phyloP scores from a whole-genome alignment of 495 filamentous ascomycete genomes.

The Aspergillus conjunctus region DNA sequence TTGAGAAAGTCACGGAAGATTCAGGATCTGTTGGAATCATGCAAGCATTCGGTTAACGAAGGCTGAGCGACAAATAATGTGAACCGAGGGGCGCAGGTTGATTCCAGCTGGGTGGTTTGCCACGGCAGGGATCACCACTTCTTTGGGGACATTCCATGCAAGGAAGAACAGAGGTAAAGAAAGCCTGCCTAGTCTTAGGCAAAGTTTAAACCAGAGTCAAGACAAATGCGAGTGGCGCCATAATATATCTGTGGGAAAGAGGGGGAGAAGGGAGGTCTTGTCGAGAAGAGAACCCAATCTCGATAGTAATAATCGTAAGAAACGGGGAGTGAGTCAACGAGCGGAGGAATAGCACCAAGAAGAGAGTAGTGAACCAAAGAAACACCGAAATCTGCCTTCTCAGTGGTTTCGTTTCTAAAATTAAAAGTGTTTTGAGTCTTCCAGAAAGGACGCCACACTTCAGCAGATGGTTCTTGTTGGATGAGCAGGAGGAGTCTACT shows the following conservation, averaged over 20 bases:
- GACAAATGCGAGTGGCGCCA: not conserved
- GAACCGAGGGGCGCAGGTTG: constrained; percentile 9
- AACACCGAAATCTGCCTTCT: not conserved
- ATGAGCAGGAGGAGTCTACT: not conserved
- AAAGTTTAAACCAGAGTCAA: not conserved
- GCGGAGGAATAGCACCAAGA: not conserved
- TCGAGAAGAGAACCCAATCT: not conserved
- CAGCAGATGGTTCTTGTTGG: not conserved
- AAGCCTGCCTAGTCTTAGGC: not conserved
- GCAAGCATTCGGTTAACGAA: constrained; percentile 17
- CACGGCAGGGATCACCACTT: constrained; percentile 13
- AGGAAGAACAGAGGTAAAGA: not conserved
- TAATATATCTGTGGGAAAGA: not conserved
- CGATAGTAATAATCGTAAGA: not conserved
- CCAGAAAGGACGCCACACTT: constrained; percentile 10
- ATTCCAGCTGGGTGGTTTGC: constrained; percentile 16
- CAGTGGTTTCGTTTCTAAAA: not conserved
- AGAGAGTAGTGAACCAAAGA: not conserved
- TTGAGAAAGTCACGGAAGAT: constrained; percentile 5
- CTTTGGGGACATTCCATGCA: not conserved
- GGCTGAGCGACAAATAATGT: constrained; percentile 6
- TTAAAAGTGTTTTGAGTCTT: not conserved
- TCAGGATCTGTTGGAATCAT: constrained; percentile 18
- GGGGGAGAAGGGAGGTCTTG: not conserved
- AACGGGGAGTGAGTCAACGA: not conserved